Evolutionary conservation across 306 rosid genomes (phyloP).

Genomic region (Glycine soja): DNA sequence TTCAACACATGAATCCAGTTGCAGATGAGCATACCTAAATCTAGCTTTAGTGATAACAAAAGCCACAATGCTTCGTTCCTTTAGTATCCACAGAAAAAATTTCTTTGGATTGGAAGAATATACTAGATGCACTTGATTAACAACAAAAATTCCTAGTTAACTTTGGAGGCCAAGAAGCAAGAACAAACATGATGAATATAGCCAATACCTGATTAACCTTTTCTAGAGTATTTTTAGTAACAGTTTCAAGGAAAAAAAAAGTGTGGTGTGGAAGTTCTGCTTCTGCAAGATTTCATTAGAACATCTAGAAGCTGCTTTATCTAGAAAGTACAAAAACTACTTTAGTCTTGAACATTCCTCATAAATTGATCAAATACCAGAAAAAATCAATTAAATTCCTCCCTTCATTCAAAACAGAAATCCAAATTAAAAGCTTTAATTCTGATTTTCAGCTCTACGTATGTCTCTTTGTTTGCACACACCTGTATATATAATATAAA

Average conservation of each 20-base stretch:
- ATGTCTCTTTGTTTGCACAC: conserved; percentile 2
- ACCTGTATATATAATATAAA: conserved; percentile 11
- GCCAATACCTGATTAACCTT: no score
- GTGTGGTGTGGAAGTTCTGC: no score
- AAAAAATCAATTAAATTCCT: conserved; percentile 15
- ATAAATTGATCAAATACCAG: not conserved
- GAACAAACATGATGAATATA: conserved; percentile 9
- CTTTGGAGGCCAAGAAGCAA: no score
- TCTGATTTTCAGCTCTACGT: conserved; percentile 10
- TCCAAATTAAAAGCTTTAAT: conserved; percentile 7
- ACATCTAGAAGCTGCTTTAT: no score
- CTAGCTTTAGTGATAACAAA: conserved; percentile 30
- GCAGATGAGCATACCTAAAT: conserved; percentile 42
- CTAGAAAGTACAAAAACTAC: not conserved
- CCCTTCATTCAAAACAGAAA: conserved; percentile 24
- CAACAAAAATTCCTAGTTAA: not conserved
- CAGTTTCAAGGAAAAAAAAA: no score
- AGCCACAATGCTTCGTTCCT: conserved; percentile 27
- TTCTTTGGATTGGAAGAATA: conserved; percentile 36
- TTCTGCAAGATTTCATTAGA: no score
- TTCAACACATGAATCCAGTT: conserved; percentile 20
- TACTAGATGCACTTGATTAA: conserved; percentile 46
- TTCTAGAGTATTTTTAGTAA: no score
- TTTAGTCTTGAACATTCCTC: not conserved
- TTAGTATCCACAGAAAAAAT: conserved; percentile 36